A percentile compares a stretch with the other conserved stretches of the same genome.
phyloP scores from a whole-genome alignment of 2,329 filamentous ascomycete species.

The Penicillium crustosum region DNA sequence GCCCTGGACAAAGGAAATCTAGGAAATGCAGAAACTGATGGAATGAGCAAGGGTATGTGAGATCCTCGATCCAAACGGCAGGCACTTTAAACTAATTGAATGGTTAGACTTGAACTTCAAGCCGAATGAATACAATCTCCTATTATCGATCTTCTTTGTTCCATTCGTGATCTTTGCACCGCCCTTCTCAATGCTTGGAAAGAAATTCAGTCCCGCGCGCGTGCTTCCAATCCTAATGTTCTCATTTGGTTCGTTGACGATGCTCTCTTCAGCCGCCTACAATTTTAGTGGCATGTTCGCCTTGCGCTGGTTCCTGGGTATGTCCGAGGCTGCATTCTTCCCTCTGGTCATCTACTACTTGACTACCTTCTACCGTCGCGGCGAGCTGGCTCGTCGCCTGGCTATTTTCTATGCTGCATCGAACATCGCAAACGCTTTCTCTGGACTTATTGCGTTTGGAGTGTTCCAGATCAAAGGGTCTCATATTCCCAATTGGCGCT shows the following conservation, averaged over 20 bases:
- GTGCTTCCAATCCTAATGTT: constrained; percentile 69
- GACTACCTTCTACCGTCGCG: constrained; percentile 68
- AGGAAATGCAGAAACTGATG: constrained; percentile 59
- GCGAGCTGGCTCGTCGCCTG: constrained; percentile 67
- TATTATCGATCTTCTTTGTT: constrained; percentile 71
- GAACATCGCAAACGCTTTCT: constrained; percentile 70
- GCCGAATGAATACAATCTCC: constrained; percentile 65
- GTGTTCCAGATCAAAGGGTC: constrained; percentile 59
- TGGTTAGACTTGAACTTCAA: constrained; percentile 56
- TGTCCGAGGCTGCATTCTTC: constrained; percentile 68
- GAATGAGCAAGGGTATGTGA: constrained; percentile 42
- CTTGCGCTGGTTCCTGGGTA: constrained; percentile 68
- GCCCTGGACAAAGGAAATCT: constrained; percentile 52
- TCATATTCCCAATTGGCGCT: constrained; percentile 52
- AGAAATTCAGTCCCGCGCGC: constrained; percentile 63
- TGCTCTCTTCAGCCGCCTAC: constrained; percentile 56
- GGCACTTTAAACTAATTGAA: neutral
- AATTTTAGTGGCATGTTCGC: constrained; percentile 68
- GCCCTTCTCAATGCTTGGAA: constrained; percentile 65
- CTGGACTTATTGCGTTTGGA: constrained; percentile 59
- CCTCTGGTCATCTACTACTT: constrained; percentile 66
- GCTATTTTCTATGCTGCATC: constrained; percentile 75
- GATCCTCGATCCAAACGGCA: neutral
- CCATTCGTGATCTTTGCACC: constrained; percentile 71
- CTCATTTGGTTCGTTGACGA: constrained; percentile 63